Conservation (phyloP, 768 basidiomycete genomes). For the Rhodotorula kratochvilovae region DNA sequence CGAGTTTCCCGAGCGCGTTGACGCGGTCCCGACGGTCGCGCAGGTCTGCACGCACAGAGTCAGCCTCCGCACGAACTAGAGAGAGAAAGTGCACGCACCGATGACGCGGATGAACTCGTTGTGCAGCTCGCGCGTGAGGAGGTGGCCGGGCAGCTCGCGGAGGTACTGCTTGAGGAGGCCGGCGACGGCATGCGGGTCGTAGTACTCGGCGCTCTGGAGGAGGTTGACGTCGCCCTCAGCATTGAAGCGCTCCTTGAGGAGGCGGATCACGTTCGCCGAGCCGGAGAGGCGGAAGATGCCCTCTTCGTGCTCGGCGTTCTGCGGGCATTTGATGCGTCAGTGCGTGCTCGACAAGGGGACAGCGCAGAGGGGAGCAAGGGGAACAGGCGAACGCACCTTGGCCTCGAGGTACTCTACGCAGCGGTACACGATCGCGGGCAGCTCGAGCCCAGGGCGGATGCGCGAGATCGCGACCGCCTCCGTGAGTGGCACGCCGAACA, state of each 20-base stretch:
- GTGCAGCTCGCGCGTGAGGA: conserved; percentile 87
- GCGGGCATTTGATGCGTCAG: neutral
- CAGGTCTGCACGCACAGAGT: conserved; percentile 59
- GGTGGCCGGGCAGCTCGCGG: conserved; percentile 85
- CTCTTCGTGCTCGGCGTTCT: conserved; percentile 88
- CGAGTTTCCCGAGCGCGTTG: conserved; percentile 74
- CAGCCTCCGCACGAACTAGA: neutral
- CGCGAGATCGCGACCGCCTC: conserved; percentile 84
- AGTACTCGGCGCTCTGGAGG: conserved; percentile 78
- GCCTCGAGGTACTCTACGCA: conserved; percentile 91
- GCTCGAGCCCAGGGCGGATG: conserved; percentile 61
- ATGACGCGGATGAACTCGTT: conserved; percentile 85
- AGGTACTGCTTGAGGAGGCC: conserved; percentile 85
- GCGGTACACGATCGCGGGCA: conserved; percentile 92
- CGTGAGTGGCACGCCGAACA: conserved; percentile 81
- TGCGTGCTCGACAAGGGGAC: neutral
- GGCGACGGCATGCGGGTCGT: conserved; percentile 96
- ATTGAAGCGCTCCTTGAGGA: conserved; percentile 89
- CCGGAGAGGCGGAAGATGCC: conserved; percentile 79
- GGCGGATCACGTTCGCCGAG: conserved; percentile 35
- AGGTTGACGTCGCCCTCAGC: conserved; percentile 92
- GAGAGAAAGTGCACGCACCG: conserved; percentile 57
- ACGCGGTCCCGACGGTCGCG: conserved; percentile 83
- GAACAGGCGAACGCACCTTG: conserved; percentile 50
- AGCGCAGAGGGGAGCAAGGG: neutral